Evolutionary conservation across 192 early-diverging fungal species (phyloP), one percentile per base, ranked within the genome.

Genomic region (Backusella circina): DNA sequence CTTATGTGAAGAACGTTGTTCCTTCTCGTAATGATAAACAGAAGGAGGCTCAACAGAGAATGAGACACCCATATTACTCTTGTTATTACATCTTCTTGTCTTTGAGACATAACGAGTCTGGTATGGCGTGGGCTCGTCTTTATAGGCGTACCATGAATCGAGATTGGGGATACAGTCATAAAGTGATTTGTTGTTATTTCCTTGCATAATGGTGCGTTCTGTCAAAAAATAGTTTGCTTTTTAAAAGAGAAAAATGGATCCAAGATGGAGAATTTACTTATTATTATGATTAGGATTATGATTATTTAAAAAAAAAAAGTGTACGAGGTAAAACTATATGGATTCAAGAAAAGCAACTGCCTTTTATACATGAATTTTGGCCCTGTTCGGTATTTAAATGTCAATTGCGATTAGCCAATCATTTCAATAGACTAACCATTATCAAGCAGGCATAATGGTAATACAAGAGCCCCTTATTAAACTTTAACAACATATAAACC

Each of bases 91-190:
- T 61, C 54, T 26, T 61, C 23, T 23, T 61, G 54, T 23, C 23
- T 61, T 61, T 8, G 54, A 3, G 28, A 61, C 54, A 61, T 61
- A 61, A 2, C 51, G 21, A 41, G 66, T 37, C 64, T 65, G 16
- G 35, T 28, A 47, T 51, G 70, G 30, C 18, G 39, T 38, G 65
- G 23, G 44, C 15, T 57, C 65, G 38, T 5, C 18, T 41, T 72
- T 67, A 6, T 35, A 21, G 16, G 39, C 16, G 50, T 78, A 78
- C 77, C 77, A 78, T 12, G 77, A 73, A 3, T 73, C 72, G 1
- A 78, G 35, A n/a, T 47, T 70, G 2, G 77, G 77, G 32, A 78
- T 64, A 31, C 38, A 39, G 30, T 78, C 77, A 35, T 74, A 78
- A 9, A 74, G 26, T 47, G 69, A 70, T 18, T 33, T 38, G 18